Evolutionary conservation across 257 asterid species (phyloP), one percentile per base, ranked within the genome.

Genomic region (Plantago ovata): DNA sequence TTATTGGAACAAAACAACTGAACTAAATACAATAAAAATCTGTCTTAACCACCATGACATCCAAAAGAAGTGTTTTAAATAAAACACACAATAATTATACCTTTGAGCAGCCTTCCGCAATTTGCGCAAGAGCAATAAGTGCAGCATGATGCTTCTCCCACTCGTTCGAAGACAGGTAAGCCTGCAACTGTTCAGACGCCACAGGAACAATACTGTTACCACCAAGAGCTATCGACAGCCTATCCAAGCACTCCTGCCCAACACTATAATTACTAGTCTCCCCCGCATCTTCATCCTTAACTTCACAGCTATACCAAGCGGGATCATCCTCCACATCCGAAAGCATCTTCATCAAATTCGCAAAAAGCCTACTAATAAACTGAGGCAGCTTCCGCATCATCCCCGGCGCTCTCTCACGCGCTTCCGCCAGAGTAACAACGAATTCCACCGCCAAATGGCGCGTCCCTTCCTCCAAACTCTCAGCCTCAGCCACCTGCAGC

Each of bases 301-400:
- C 63, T 65, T 87, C 96, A 0, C 95, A 96, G 36, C 83, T 81
- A 61, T 91, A 84, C 98, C 96, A 91, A 10, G 81, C 82, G 2
- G 92, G 93, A 47, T 83, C 98, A 64, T 91, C 96, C 56, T 91
- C 96, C 53, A 91, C 66, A 66, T 91, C 95, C 77, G 83, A 68
- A 58, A 91, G 77, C 95, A 91, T 81, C 61, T 65, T 81, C 98
- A 91, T 83, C 69, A 91, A 63, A 64, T 73, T 87, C 0, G 94
- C 75, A 62, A 91, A 91, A 24, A 91, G 68, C 72, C 91, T 72
- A 68, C 79, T 83, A 54, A 91, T 80, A 58, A 87, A 91, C 68
- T 87, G 98, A 0, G 98, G 96, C 82, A 91, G 52, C 76, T 91
- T 91, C 70, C 98, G 88, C 98, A 91, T 83, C 98, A 91, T 87